Evolutionary conservation across 1,284 basidiomycete species (phyloP).

Genomic region (Athelia sp.): DNA sequence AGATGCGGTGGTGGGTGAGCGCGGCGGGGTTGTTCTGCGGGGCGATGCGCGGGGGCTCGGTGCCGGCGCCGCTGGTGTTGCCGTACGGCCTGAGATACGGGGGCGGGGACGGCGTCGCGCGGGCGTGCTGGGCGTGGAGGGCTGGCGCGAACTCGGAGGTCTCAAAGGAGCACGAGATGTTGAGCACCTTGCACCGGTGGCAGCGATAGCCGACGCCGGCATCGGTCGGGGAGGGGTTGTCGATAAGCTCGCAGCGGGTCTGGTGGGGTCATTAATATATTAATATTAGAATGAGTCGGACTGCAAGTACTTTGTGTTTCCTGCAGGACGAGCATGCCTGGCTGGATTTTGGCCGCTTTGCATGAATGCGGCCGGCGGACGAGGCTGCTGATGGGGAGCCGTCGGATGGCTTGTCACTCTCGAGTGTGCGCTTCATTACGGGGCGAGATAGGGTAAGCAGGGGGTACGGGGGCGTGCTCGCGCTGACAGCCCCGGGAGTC

Average conservation of each 20-base stretch:
- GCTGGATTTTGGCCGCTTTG: conserved; percentile 19
- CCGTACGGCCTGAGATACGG: conserved; percentile 7
- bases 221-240: conserved; percentile 9
- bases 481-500: too few species aligned
- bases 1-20: background rate
- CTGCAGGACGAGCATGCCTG: conserved; percentile 20
- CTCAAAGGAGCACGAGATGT: conserved; percentile 22
- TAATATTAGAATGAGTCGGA: too few species aligned
- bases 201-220: conserved; percentile 13
- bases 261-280: too few species aligned
- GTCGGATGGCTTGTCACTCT: too few species aligned
- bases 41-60: background rate
- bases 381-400: too few species aligned
- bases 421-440: too few species aligned
- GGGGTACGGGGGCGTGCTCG: too few species aligned
- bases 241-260: conserved; percentile 22
- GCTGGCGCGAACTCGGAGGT: conserved; percentile 14
- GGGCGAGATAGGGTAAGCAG: too few species aligned
- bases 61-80: background rate
- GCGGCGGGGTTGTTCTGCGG: background rate
- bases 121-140: background rate
- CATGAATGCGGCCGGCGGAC: conserved; percentile 1
- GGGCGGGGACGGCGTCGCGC: background rate
- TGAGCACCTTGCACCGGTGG: conserved; percentile 24
- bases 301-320: conserved; percentile 18